Evolutionary conservation across 163 green algal genomes (phyloP).

Genomic region (Smithsoniella earleae): DNA sequence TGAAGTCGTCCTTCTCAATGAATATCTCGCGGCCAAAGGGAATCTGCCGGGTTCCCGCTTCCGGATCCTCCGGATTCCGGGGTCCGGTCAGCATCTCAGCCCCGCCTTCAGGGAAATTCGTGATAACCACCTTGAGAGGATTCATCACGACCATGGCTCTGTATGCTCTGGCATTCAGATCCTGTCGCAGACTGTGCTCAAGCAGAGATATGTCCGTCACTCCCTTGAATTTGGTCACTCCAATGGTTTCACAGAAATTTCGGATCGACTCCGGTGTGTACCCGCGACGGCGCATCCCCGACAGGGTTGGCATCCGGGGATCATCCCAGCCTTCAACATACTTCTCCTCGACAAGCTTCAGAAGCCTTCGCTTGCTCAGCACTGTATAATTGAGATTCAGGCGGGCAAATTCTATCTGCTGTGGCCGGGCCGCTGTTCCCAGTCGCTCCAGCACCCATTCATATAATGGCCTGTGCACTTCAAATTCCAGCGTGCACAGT

Average conservation of each 20-base stretch:
- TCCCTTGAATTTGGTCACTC: too few species aligned
- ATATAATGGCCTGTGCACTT: conserved; percentile 86
- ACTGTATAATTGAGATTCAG: conserved; percentile 22
- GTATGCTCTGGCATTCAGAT: background rate
- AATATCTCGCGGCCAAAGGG: background rate
- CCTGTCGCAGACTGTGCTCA: background rate
- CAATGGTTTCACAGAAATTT: too few species aligned
- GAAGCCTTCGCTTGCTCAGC: conserved; percentile 25
- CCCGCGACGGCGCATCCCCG: conserved; percentile 85
- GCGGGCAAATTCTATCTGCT: conserved; percentile 3
- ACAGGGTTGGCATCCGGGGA: conserved; percentile 69
- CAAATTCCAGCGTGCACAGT: conserved; percentile 98
- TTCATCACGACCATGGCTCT: background rate
- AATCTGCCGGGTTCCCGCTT: background rate
- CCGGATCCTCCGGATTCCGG: background rate
- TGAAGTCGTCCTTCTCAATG: background rate
- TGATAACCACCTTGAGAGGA: background rate
- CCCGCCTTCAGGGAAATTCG: too few species aligned
- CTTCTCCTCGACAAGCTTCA: conserved; percentile 64
- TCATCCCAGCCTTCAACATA: conserved; percentile 95
- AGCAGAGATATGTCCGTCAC: too few species aligned
- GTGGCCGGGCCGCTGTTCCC: background rate
- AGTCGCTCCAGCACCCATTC: conserved; percentile 72
- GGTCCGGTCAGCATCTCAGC: too few species aligned
- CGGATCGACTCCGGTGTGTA: conserved; percentile 60